Conservation (phyloP, 2,329 filamentous ascomycete species). For the Diaporthe australafricana region DNA sequence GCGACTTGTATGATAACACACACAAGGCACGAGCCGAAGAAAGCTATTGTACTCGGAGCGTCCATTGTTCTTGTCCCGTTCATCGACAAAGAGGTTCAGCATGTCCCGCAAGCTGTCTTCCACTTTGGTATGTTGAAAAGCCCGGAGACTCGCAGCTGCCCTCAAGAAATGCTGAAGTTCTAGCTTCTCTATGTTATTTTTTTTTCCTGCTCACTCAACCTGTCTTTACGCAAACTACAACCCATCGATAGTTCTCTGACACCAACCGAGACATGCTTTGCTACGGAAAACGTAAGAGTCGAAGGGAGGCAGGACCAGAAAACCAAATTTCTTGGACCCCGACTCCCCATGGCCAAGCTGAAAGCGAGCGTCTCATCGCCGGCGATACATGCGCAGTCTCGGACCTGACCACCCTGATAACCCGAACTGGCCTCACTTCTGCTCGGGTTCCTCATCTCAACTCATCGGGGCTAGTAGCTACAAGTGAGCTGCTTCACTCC, state of each 20-base stretch:
- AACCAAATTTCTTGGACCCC: not conserved
- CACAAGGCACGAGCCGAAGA: not conserved
- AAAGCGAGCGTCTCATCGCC: conserved; percentile 10
- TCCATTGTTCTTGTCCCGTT: not conserved
- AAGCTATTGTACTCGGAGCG: not conserved
- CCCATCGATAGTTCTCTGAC: not conserved
- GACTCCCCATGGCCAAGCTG: not conserved
- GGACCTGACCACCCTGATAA: conserved; percentile 3
- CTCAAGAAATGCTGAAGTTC: not conserved
- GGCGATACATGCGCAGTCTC: conserved; percentile 1
- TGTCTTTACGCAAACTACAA: not conserved
- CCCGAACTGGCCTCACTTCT: not conserved
- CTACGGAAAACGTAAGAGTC: not conserved
- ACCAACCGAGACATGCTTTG: conserved; percentile 10
- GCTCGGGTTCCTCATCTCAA: conserved; percentile 7
- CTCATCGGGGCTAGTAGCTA: conserved; percentile 5
- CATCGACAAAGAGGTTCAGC: not conserved
- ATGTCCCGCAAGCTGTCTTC: not conserved
- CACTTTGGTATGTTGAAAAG: not conserved
- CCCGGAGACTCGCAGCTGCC: not conserved
- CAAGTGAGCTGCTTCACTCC: not conserved
- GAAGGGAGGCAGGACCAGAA: not conserved
- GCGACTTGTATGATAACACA: not conserved
- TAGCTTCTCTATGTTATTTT: too few relatives aligned
- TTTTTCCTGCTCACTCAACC: not conserved